A percentile compares a stretch with the other conserved stretches of the same genome.
These are phyloP conservation scores for Pyrenula aspistea DNA, from an alignment of 495 filamentous ascomycete species.

Conservation along the genomic window DNA sequence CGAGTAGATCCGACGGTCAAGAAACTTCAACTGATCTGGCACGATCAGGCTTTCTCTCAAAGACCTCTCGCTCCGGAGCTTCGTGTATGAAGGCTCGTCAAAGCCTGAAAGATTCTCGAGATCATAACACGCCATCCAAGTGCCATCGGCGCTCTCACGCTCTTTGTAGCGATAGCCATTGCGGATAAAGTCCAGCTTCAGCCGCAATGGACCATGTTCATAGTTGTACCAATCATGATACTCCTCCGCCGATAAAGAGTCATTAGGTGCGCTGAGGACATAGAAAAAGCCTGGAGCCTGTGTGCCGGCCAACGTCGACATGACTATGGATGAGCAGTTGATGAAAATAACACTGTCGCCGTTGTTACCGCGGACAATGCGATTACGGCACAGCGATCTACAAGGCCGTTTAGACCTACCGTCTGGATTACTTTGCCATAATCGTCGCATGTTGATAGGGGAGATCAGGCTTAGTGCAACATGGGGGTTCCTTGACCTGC, in stretches of 20 bases:
- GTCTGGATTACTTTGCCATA: no score
- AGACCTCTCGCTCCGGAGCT: constrained; percentile 52
- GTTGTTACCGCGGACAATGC: no score
- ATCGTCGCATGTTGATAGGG: no score
- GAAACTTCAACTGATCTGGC: constrained; percentile 56
- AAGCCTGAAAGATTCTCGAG: constrained; percentile 61
- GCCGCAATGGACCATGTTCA: constrained; percentile 69
- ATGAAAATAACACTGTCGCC: no score
- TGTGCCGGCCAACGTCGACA: neutral
- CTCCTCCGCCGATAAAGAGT: constrained; percentile 47
- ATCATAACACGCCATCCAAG: constrained; percentile 68
- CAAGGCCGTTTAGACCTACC: no score
- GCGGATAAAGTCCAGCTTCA: constrained; percentile 57
- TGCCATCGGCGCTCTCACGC: constrained; percentile 6
- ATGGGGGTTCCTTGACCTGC: no score
- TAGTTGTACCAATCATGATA: constrained; percentile 91
- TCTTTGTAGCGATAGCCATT: constrained; percentile 72
- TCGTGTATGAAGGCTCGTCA: constrained; percentile 52
- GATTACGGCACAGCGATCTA: neutral
- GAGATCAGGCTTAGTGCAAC: no score
- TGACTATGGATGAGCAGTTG: no score
- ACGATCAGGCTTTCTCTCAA: constrained; percentile 55
- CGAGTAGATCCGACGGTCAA: constrained; percentile 58
- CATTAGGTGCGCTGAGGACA: constrained; percentile 65
- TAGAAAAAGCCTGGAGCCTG: constrained; percentile 52